Evolutionary conservation across 306 rosid genomes (phyloP).

Genomic region (Trifolium dubium): DNA sequence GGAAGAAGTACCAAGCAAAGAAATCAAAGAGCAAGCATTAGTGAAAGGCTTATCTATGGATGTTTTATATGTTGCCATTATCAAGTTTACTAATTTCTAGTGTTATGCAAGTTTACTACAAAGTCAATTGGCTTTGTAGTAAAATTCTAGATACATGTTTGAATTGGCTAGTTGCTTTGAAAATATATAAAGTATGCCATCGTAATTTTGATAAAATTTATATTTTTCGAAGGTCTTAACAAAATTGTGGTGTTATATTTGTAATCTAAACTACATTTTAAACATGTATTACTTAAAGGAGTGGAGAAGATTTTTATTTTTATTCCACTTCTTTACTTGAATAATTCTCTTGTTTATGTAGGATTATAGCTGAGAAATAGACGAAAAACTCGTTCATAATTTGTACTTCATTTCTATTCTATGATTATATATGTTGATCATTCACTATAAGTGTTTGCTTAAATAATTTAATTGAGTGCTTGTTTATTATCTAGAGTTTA

Average conservation of each 20-base stretch:
- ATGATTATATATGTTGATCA: background rate
- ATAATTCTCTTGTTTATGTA: constrained; percentile 11
- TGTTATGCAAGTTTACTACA: background rate
- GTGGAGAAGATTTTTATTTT: constrained; percentile 28
- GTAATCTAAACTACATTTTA: no score
- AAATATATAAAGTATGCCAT: no score
- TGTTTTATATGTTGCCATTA: background rate
- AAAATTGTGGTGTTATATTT: background rate
- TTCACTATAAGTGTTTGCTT: background rate
- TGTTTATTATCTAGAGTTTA: background rate
- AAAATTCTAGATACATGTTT: background rate
- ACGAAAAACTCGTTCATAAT: background rate
- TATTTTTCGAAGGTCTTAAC: no score
- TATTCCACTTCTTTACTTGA: background rate
- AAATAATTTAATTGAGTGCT: background rate
- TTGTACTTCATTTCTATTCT: background rate
- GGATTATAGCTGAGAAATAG: constrained; percentile 12
- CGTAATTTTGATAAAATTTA: no score
- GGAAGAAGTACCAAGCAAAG: constrained; percentile 33
- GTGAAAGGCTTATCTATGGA: background rate
- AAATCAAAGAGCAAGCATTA: constrained; percentile 38
- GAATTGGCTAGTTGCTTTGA: no score
- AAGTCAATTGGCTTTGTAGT: background rate
- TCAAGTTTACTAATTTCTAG: background rate
- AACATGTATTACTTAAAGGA: background rate